These are phyloP conservation scores for Cadophora luteo-olivacea DNA, from an alignment of 2,329 filamentous ascomycete species.

Conservation along the genomic window DNA sequence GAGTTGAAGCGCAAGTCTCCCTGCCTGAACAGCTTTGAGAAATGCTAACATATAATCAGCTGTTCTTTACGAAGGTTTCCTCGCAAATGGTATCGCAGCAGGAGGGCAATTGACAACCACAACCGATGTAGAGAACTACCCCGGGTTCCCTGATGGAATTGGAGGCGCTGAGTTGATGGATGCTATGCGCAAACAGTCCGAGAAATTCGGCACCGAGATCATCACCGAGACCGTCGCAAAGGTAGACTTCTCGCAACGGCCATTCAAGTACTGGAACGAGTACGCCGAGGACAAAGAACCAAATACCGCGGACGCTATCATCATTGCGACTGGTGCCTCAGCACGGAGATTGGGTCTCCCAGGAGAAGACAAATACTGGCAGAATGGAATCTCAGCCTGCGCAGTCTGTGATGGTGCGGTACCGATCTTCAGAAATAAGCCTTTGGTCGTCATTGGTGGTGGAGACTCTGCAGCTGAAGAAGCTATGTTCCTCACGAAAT, in stretches of 20 bases:
- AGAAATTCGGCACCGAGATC: slow-evolving; percentile 91
- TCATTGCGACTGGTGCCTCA: slow-evolving; percentile 94
- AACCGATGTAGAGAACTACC: slow-evolving; percentile 98
- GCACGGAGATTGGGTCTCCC: slow-evolving; percentile 81
- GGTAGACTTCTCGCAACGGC: slow-evolving; percentile 82
- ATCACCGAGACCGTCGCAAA: slow-evolving; percentile 90
- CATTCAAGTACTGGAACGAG: slow-evolving; percentile 94
- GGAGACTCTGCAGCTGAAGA: slow-evolving; percentile 98
- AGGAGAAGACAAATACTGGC: slow-evolving; percentile 97
- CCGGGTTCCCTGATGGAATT: slow-evolving; percentile 89
- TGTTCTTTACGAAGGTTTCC: slow-evolving; percentile 96
- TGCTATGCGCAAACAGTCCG: slow-evolving; percentile 89
- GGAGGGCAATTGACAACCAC: slow-evolving; percentile 98
- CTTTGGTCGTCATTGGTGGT: slow-evolving; percentile 92
- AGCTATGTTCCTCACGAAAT: slow-evolving; percentile 97
- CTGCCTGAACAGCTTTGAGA: neutral
- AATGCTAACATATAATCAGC: slow-evolving; percentile 53
- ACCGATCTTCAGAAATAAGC: slow-evolving; percentile 97
- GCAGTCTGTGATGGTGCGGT: slow-evolving; percentile 97
- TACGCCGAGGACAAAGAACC: slow-evolving; percentile 79
- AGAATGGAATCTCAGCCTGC: slow-evolving; percentile 94
- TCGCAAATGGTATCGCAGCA: slow-evolving; percentile 94
- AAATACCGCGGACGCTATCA: slow-evolving; percentile 89
- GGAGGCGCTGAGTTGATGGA: slow-evolving; percentile 93
- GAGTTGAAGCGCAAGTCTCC: slow-evolving; percentile 74